phyloP scores from a whole-genome alignment of 2,329 filamentous ascomycete genomes.

The Hymenoscyphus albidus region DNA sequence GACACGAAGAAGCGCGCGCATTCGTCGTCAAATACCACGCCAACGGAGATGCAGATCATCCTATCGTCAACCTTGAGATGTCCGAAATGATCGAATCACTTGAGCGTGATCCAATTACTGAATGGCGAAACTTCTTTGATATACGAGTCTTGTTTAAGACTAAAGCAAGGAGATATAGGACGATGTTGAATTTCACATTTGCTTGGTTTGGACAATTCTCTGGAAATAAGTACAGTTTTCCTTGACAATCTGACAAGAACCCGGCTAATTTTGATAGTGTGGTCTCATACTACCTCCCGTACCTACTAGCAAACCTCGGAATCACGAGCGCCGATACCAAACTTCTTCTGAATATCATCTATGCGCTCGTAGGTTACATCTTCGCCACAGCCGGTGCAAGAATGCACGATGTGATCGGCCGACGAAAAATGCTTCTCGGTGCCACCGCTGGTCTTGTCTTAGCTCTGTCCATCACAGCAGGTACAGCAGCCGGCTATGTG shows the following conservation, averaged over 20 bases:
- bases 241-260: not conserved
- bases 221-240: constrained; percentile 17
- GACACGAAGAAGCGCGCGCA: constrained; percentile 47
- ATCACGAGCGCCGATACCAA: not conserved
- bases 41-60: constrained; percentile 41
- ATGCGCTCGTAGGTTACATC: not conserved
- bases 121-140: not conserved
- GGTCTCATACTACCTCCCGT: not conserved
- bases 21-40: constrained; percentile 53
- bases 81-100: constrained; percentile 48
- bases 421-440: constrained; percentile 2
- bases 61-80: constrained; percentile 46
- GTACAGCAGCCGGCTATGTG: not conserved
- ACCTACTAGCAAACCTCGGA: not conserved
- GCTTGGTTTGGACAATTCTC: constrained; percentile 18
- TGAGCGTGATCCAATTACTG: constrained; percentile 35
- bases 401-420: not conserved
- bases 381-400: constrained; percentile 1
- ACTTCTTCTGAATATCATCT: not conserved
- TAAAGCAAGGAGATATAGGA: not conserved
- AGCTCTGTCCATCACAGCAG: not conserved
- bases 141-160: not conserved
- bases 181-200: constrained; percentile 10
- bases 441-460: not conserved
- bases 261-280: not conserved